Conservation (phyloP, 2,329 filamentous ascomycete genomes). For the Ramularia endophylla region DNA sequence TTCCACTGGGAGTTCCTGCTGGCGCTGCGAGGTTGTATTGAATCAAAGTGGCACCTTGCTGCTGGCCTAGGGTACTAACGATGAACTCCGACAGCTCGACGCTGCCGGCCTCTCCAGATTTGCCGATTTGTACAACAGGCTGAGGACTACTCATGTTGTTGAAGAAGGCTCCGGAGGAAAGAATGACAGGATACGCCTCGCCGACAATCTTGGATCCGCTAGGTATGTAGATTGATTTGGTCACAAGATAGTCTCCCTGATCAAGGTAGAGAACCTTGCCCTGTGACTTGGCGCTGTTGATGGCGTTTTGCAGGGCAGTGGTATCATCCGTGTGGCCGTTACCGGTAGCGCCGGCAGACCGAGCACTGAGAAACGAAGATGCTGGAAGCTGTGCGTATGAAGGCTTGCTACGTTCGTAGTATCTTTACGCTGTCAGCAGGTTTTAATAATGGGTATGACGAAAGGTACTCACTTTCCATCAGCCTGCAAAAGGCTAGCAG, state of each 20-base stretch:
- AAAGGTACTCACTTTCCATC: slow-evolving; percentile 32
- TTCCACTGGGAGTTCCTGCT: slow-evolving; percentile 39
- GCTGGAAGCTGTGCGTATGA: slow-evolving; percentile 43
- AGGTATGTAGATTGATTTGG: slow-evolving; percentile 61
- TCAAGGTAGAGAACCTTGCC: slow-evolving; percentile 66
- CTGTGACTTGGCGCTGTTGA: slow-evolving; percentile 43
- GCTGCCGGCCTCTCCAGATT: slow-evolving; percentile 55
- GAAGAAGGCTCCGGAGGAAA: slow-evolving; percentile 53
- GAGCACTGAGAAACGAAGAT: slow-evolving; percentile 40
- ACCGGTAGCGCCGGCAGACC: slow-evolving; percentile 39
- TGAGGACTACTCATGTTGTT: slow-evolving; percentile 53
- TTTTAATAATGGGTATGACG: background rate
- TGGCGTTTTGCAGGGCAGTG: slow-evolving; percentile 51
- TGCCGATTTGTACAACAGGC: slow-evolving; percentile 62
- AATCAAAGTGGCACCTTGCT: slow-evolving; percentile 63
- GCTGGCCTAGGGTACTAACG: slow-evolving; percentile 60
- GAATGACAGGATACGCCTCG: slow-evolving; percentile 52
- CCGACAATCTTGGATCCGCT: slow-evolving; percentile 53
- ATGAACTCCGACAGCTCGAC: slow-evolving; percentile 70
- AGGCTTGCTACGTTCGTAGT: slow-evolving; percentile 49
- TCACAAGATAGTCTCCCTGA: slow-evolving; percentile 66
- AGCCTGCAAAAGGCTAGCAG: slow-evolving; percentile 38
- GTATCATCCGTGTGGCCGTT: slow-evolving; percentile 57
- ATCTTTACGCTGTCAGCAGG: slow-evolving; percentile 21
- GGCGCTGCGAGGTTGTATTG: slow-evolving; percentile 60